These are phyloP conservation scores for Leptographium lundbergii DNA, from an alignment of 2,329 filamentous ascomycete genomes.

Conservation along the genomic window DNA sequence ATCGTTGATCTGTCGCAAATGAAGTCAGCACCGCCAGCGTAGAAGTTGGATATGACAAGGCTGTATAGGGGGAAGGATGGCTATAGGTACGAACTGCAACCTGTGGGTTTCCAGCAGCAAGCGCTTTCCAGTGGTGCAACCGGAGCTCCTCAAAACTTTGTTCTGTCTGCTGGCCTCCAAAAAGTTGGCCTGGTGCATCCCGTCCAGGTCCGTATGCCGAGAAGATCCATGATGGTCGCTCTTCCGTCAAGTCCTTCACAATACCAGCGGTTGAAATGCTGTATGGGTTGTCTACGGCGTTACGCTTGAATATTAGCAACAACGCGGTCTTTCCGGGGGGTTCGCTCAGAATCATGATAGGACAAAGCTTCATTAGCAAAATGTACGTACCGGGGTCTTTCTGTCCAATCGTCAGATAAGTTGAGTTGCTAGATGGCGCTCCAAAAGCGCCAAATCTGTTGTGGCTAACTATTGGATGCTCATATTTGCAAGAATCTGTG, in stretches of 20 bases:
- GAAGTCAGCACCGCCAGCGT: background rate
- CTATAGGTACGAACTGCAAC: conserved; percentile 29
- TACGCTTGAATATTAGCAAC: background rate
- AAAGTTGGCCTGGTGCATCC: conserved; percentile 68
- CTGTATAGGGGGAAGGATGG: background rate
- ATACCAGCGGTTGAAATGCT: conserved; percentile 47
- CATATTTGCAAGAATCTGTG: conserved; percentile 39
- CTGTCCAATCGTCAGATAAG: background rate
- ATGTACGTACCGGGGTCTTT: background rate
- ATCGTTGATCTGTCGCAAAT: conserved; percentile 38
- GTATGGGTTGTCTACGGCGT: conserved; percentile 24
- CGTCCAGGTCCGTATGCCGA: conserved; percentile 73
- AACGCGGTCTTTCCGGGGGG: background rate
- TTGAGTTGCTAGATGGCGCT: background rate
- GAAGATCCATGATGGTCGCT: conserved; percentile 72
- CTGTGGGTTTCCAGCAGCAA: conserved; percentile 45
- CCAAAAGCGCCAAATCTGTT: conserved; percentile 43
- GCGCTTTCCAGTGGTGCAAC: conserved; percentile 53
- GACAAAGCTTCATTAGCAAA: too few species aligned
- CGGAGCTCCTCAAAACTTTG: conserved; percentile 83
- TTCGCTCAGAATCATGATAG: background rate
- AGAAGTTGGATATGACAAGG: background rate
- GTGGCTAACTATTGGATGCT: conserved; percentile 30
- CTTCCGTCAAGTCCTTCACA: conserved; percentile 52
- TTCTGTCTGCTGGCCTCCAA: conserved; percentile 67